Base-by-base conservation (phyloP, 768 basidiomycete genomes). In the Lentinula boryana region DNA sequence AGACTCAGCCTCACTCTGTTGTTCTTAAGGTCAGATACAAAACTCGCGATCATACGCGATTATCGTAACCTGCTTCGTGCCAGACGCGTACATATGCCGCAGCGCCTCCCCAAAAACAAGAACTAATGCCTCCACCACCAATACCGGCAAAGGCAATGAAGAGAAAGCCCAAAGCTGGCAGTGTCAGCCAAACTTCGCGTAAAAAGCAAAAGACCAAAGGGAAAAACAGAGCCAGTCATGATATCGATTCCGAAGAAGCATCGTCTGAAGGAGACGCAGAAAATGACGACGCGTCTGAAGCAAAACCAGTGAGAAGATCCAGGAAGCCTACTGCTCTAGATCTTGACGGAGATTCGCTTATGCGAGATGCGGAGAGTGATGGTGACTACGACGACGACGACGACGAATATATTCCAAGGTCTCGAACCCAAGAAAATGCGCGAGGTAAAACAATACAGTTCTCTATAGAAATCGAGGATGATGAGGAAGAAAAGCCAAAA, bases 1-100 rank as follows among this genome's bases (percentile, higher is more conserved):
- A 86, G 72, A 86, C 84, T 2, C 92, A 93, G 56, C 82, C 89
- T 9, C 91, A 95, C 71, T 85, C 90, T 0, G 80, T 95, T 2
- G 76, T 94, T 7, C 75, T 91, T 65, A 96, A 96, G 80, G 94
- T 89, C 54, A n/a, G 73, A 51, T 18, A 53, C 49, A 36, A 27
- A 27, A 27, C 27, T 15, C 6, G 50, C 50, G 61, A 18, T 44
- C 31, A 44, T 56, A 40, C 18, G 27, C 4, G 32, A 48, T 46
- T 23, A 32, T 64, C 63, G 21, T 35, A 48, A 35, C 51, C 38
- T 35, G 59, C 32, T 51, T n/a, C 3, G n/a, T 16, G 18, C 18
- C 46, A 81, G 80, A 79, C 76, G 12, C 74, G 82, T 61, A 63
- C 70, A 57, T 82, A 80, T 63, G 69, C 73, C 12, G 70, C 73